Percentiles rank a stretch among this genome's conserved stretches.
phyloP scores from a whole-genome alignment of 352 stramenopile genomes.

The Pythium guiyangense region DNA sequence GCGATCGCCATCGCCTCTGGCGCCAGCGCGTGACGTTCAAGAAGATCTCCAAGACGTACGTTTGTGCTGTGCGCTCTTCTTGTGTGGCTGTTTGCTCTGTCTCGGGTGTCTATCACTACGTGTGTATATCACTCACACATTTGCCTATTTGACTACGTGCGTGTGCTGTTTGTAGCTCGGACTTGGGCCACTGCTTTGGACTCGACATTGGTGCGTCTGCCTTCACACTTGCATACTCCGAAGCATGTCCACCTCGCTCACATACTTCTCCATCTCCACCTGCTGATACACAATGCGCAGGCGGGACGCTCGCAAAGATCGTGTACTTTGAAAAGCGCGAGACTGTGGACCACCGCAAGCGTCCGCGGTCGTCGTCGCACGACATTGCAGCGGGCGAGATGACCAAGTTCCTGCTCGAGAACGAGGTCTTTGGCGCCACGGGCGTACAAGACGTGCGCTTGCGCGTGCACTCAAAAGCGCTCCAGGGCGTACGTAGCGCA shows the following conservation, averaged over 20 bases:
- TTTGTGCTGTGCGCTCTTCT: neutral
- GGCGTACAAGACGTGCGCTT: conserved; percentile 89
- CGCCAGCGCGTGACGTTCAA: conserved; percentile 76
- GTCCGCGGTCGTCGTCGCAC: conserved; percentile 65
- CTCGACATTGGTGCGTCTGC: conserved; percentile 65
- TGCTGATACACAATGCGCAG: conserved; percentile 18
- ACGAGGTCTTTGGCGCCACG: conserved; percentile 71
- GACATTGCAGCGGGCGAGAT: conserved; percentile 79
- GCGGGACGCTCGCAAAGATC: conserved; percentile 93
- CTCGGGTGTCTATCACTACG: neutral
- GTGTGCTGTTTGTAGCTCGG: conserved; percentile 39
- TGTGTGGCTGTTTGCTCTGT: too few species aligned
- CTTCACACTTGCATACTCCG: conserved; percentile 17
- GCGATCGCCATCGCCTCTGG: conserved; percentile 61
- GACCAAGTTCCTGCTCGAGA: conserved; percentile 81
- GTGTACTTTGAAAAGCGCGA: conserved; percentile 92
- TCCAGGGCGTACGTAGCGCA: conserved; percentile 81
- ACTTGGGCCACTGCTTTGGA: conserved; percentile 80
- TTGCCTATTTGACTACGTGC: neutral
- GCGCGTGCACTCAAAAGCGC: conserved; percentile 73
- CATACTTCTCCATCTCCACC: too few species aligned
- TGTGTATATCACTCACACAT: neutral
- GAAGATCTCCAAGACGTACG: conserved; percentile 82
- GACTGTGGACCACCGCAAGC: conserved; percentile 35
- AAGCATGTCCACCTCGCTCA: neutral